phyloP scores from a whole-genome alignment of 345 rosid species.

The Melaleuca quinquenervia region DNA sequence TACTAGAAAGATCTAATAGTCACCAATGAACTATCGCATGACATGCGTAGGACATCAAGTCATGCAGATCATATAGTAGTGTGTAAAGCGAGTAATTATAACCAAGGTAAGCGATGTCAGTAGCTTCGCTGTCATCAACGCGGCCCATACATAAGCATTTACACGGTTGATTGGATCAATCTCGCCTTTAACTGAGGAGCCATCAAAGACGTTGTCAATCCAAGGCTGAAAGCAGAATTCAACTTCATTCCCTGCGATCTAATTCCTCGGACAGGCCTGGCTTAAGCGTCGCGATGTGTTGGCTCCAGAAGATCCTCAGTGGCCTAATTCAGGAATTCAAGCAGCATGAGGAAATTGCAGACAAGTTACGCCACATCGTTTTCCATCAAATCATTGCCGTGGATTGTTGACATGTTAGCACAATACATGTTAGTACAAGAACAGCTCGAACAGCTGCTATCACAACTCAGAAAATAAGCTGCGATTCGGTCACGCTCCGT shows the following conservation, averaged over 20 bases:
- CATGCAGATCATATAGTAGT: not conserved
- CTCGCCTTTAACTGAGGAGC: not conserved
- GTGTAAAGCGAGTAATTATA: not conserved
- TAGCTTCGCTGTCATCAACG: not conserved
- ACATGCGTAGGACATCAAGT: not conserved
- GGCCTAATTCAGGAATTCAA: not conserved
- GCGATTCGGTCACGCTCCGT: not conserved
- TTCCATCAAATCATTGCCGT: not conserved
- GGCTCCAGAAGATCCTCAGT: not conserved
- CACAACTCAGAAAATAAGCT: not conserved
- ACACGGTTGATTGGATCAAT: not conserved
- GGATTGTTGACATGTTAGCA: not conserved
- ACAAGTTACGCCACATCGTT: not conserved
- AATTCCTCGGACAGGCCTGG: not conserved
- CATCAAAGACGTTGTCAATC: not conserved
- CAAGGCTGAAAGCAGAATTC: not conserved
- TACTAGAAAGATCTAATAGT: not conserved
- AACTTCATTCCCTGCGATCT: not conserved
- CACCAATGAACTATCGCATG: not conserved
- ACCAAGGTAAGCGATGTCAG: not conserved
- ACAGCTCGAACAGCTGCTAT: not conserved
- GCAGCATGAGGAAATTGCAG: not conserved
- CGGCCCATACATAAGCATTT: not conserved
- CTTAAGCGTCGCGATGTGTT: not conserved
- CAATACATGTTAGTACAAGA: not conserved